Evolutionary conservation across 2,329 filamentous ascomycete genomes (phyloP), one percentile per base, ranked within the genome.

Genomic region (Pseudopithomyces maydicus): DNA sequence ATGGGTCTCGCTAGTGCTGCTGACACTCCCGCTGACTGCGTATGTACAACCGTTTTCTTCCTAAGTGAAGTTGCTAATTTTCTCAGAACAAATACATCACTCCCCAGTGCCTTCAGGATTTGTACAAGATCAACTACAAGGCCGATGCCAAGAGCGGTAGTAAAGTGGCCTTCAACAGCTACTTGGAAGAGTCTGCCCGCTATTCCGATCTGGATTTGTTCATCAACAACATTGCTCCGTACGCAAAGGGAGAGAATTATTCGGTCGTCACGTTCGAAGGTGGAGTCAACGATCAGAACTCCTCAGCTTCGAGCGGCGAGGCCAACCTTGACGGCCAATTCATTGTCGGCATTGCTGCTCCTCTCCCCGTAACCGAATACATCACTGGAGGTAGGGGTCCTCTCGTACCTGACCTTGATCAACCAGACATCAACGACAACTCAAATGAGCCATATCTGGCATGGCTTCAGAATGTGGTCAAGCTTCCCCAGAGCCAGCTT

Each of bases 401-500:
- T 1, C 82, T 81, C 66, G 74, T 80, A 14, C 78, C 84, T 6
- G 79, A 84, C 45, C 68, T 79, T n/a, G 79, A 65, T 69, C 74
- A 76, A 61, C 70, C 80, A 20, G 56, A 66, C 26, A 56, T 62
- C 44, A 55, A 62, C 6, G 77, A 64, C 26, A 81, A 85, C 67
- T 80, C 78, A 64, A 90, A 90, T 69, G 88, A 91, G 76, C 87
- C 87, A 0, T 90, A 89, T 71, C 77, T 89, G 1, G 80, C 81
- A 15, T 89, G 84, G 75, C 77, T 89, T 12, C 78, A 84, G 48
- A 82, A 84, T 66, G 71, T 89, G 1, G 79, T 88, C 2, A 76
- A 78, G 2, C 80, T 87, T 8, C 68, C 79, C 0, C 82, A 84
- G 19, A 49, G 58, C 26, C 58, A 66, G 5, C 76, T 90, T 4